Conservation (phyloP, 257 asterid species). For the Cruciata laevipes region DNA sequence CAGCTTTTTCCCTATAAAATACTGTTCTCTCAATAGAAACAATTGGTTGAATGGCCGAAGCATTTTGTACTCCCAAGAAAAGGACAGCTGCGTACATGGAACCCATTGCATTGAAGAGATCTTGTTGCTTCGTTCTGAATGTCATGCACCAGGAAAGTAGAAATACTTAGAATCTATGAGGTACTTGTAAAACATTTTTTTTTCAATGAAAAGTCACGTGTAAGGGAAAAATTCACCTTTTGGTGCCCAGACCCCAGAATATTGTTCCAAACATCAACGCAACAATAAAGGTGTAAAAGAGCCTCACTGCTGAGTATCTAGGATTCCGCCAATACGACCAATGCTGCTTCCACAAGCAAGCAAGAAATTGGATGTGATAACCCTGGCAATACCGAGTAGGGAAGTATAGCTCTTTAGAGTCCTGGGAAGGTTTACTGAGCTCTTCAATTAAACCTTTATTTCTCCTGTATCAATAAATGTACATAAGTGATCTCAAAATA, state of each 20-base stretch:
- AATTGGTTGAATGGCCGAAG: conserved; percentile 74
- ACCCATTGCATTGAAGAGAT: conserved; percentile 81
- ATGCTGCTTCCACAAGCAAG: conserved; percentile 91
- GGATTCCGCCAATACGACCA: conserved; percentile 88
- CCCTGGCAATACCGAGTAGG: conserved; percentile 69
- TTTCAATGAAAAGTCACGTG: background rate
- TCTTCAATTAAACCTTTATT: conserved; percentile 53
- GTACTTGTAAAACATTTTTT: background rate
- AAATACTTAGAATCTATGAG: background rate
- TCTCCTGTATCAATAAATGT: conserved; percentile 32
- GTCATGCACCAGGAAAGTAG: background rate
- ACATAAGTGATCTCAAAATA: background rate
- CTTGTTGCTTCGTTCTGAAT: conserved; percentile 67
- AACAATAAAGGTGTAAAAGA: conserved; percentile 65
- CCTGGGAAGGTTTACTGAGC: conserved; percentile 56
- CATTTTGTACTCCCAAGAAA: conserved; percentile 69
- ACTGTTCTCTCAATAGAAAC: conserved; percentile 64
- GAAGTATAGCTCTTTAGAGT: conserved; percentile 46
- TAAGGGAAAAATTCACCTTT: conserved; percentile 38
- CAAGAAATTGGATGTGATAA: conserved; percentile 54
- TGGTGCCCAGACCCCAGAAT: conserved; percentile 86
- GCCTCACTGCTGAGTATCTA: conserved; percentile 77
- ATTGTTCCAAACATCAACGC: conserved; percentile 89
- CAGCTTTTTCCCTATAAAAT: conserved; percentile 72
- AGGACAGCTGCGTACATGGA: conserved; percentile 84